These are phyloP conservation scores for Begonia peltatifolia DNA, from an alignment of 306 rosid species.

Conservation along the genomic window DNA sequence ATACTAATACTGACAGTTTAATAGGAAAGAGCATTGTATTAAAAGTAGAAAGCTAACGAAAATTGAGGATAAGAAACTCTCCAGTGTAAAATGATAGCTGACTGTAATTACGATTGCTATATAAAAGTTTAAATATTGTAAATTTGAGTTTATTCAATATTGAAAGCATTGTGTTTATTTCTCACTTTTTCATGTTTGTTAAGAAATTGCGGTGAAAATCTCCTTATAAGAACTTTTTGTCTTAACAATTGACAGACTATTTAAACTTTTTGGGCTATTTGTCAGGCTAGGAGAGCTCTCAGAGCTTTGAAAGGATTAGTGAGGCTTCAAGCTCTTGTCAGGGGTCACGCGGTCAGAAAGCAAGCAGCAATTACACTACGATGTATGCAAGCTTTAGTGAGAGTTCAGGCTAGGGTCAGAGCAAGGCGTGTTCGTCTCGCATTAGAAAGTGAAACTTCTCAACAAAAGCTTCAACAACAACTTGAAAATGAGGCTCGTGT, in stretches of 20 bases:
- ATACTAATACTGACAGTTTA: too few species aligned
- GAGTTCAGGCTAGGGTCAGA: conserved; percentile 98
- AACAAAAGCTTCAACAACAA: conserved; percentile 71
- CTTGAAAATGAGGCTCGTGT: conserved; percentile 65
- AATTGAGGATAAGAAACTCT: too few species aligned
- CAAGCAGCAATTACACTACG: conserved; percentile 99
- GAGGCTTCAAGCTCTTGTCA: conserved; percentile 95
- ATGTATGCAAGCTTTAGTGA: conserved; percentile 99
- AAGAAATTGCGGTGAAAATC: background rate
- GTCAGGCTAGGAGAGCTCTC: conserved; percentile 91
- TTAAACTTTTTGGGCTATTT: background rate
- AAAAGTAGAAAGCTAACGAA: too few species aligned
- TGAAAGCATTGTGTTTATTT: too few species aligned
- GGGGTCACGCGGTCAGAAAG: conserved; percentile 99
- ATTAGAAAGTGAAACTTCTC: conserved; percentile 61
- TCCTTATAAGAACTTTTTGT: background rate
- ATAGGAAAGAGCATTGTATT: too few species aligned
- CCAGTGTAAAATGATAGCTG: too few species aligned
- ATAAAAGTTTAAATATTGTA: too few species aligned
- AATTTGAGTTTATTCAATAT: too few species aligned
- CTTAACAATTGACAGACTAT: background rate
- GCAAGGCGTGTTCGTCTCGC: conserved; percentile 95
- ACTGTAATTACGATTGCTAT: too few species aligned
- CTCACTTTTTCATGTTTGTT: too few species aligned
- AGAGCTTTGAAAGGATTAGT: conserved; percentile 95